A percentile compares a stretch with the other conserved stretches of the same genome.
Evolutionary conservation across 2,329 filamentous ascomycete species (phyloP).

Genomic region (Aulographum hederae): DNA sequence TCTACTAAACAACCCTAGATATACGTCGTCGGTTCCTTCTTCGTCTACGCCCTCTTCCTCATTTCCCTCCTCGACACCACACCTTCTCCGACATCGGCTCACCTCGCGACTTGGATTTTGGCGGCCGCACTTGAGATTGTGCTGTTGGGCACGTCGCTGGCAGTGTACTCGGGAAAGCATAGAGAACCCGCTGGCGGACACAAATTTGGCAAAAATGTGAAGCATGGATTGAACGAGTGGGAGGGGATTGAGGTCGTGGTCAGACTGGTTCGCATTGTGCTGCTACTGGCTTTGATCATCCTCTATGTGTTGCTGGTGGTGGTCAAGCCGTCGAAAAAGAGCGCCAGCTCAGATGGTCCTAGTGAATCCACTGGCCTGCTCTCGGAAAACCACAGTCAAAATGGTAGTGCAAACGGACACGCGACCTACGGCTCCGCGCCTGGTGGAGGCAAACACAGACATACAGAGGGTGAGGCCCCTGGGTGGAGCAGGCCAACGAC

Average conservation of each 20-base stretch:
- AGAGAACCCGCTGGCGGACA: slow-evolving; percentile 13
- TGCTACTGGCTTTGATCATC: slow-evolving; percentile 39
- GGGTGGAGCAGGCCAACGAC: slow-evolving; percentile 83
- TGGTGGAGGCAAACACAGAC: slow-evolving; percentile 23
- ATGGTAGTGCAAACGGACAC: slow-evolving; percentile 28
- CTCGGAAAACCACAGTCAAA: slow-evolving; percentile 30
- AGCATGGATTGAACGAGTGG: slow-evolving; percentile 36
- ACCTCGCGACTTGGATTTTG: slow-evolving; percentile 63
- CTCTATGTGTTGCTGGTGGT: slow-evolving; percentile 34
- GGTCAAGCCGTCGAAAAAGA: slow-evolving; percentile 17
- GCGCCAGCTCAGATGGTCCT: slow-evolving; percentile 5
- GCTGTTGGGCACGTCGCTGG: slow-evolving; percentile 50
- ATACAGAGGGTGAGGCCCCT: slow-evolving; percentile 42
- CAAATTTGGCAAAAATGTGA: background rate
- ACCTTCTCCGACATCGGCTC: slow-evolving; percentile 61
- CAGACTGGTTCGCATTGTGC: slow-evolving; percentile 47
- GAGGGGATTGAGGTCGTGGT: slow-evolving; percentile 47
- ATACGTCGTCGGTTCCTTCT: slow-evolving; percentile 68
- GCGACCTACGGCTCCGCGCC: slow-evolving; percentile 30
- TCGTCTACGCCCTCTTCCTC: slow-evolving; percentile 71
- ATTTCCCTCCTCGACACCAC: slow-evolving; percentile 74
- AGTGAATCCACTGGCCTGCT: slow-evolving; percentile 49
- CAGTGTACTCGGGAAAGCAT: slow-evolving; percentile 50
- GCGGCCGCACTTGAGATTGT: slow-evolving; percentile 54
- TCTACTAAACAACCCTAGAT: slow-evolving; percentile 34